Evolutionary conservation across 371 early-diverging fungal species (phyloP).

Genomic region (Umbelopsis sp.): DNA sequence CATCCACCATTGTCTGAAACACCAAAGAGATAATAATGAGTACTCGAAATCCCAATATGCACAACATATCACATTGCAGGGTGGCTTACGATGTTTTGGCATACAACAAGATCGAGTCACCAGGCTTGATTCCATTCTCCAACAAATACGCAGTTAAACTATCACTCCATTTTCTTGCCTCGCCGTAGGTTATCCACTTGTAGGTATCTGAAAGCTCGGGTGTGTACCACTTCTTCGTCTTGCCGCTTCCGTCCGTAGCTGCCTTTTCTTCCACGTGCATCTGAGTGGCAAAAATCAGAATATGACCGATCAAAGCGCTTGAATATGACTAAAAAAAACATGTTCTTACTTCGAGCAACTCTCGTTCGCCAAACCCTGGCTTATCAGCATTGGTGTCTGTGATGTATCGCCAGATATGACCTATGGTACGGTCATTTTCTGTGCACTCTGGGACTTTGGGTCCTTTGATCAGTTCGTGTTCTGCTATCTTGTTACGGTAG

Average conservation of each 20-base stretch:
- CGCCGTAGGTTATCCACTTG: constrained; percentile 49
- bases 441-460: constrained; percentile 46
- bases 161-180: constrained; percentile 42
- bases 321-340: neutral
- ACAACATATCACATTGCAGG: no score
- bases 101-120: constrained; percentile 62
- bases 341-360: constrained; percentile 50
- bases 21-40: neutral
- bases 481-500: constrained; percentile 47
- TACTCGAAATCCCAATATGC: no score
- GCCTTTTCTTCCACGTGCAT: constrained; percentile 45
- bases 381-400: constrained; percentile 42
- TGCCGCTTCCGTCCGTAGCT: constrained; percentile 29
- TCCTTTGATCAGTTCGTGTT: constrained; percentile 41
- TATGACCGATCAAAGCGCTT: no score
- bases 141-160: constrained; percentile 44
- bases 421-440: constrained; percentile 43
- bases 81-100: constrained; percentile 56
- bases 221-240: constrained; percentile 56
- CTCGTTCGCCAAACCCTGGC: constrained; percentile 52
- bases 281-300: constrained; percentile 22
- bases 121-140: constrained; percentile 41
- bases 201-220: constrained; percentile 60
- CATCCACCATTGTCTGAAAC: constrained; percentile 56
- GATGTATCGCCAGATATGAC: constrained; percentile 50